A percentile compares a stretch with the other conserved stretches of the same genome.
Evolutionary conservation across 805 yeast species (phyloP).

Genomic region (Zygosaccharomyces gambellarensis): DNA sequence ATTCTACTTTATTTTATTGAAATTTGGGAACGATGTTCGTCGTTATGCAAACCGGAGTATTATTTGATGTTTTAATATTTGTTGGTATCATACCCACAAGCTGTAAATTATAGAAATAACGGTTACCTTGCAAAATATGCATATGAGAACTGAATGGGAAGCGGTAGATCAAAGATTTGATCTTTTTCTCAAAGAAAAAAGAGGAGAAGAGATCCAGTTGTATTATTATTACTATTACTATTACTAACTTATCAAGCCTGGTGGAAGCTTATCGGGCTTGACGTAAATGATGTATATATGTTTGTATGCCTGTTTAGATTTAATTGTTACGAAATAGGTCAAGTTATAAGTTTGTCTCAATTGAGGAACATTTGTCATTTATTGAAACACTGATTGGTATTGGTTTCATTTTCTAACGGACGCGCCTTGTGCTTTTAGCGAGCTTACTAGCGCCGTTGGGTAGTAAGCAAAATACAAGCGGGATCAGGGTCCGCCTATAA

Average conservation of each 20-base stretch:
- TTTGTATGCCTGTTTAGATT: background rate
- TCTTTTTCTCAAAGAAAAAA: background rate
- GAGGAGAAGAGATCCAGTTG: background rate
- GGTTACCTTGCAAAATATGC: background rate
- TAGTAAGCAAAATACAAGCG: background rate
- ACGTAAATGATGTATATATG: constrained; percentile 1
- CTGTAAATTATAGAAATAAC: constrained; percentile 1
- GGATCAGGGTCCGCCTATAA: background rate
- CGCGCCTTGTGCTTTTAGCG: background rate
- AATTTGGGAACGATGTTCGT: background rate
- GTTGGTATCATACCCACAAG: background rate
- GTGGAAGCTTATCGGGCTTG: background rate
- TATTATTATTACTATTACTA: background rate
- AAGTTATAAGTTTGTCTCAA: background rate
- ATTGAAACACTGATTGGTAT: background rate
- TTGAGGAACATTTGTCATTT: background rate
- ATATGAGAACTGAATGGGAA: background rate
- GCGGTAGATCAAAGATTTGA: background rate
- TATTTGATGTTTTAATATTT: constrained; percentile 2
- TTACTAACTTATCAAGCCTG: background rate
- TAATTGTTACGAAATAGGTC: background rate
- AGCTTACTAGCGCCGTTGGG: background rate
- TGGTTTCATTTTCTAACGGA: constrained; percentile 5
- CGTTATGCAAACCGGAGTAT: background rate
- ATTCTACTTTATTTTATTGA: background rate